Evolutionary conservation across 108 stramenopile species (phyloP).

Genomic region (Nannochloropsis granulata): DNA sequence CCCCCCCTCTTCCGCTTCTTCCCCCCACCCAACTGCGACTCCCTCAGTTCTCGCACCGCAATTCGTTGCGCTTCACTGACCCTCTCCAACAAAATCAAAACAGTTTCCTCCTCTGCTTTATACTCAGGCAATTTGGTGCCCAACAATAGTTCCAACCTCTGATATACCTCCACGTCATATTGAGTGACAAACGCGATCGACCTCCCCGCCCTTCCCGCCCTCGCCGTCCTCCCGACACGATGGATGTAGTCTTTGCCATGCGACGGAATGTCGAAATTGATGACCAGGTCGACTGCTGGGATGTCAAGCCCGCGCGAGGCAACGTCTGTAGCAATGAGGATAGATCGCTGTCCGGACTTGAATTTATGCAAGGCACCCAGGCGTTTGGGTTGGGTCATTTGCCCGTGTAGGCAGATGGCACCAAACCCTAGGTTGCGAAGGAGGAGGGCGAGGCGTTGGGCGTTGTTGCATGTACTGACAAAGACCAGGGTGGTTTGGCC

Average conservation of each 20-base stretch:
- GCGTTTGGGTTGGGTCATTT: slow-evolving; percentile 94
- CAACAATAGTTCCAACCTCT: slow-evolving; percentile 71
- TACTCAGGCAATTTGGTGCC: slow-evolving; percentile 48
- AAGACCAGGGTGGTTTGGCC: slow-evolving; percentile 90
- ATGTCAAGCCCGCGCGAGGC: slow-evolving; percentile 91
- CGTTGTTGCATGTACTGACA: slow-evolving; percentile 93
- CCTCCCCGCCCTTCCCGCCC: slow-evolving; percentile 85
- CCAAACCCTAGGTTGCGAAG: slow-evolving; percentile 90
- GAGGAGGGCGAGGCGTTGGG: slow-evolving; percentile 76
- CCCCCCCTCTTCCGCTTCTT: neutral
- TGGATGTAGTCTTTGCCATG: slow-evolving; percentile 86
- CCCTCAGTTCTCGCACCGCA: slow-evolving; percentile 31
- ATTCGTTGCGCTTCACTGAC: slow-evolving; percentile 90
- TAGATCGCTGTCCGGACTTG: slow-evolving; percentile 46
- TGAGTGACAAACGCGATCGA: slow-evolving; percentile 88
- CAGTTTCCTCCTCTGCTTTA: slow-evolving; percentile 42
- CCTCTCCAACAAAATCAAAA: slow-evolving; percentile 76
- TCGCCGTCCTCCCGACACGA: slow-evolving; percentile 88
- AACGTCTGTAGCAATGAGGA: slow-evolving; percentile 95
- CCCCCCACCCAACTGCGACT: slow-evolving; percentile 9
- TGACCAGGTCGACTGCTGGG: slow-evolving; percentile 82
- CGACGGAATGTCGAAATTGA: slow-evolving; percentile 87
- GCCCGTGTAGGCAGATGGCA: slow-evolving; percentile 90
- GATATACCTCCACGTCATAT: slow-evolving; percentile 95
- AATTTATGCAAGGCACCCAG: slow-evolving; percentile 89